phyloP scores from a whole-genome alignment of 768 basidiomycete species.

The Amanita polypyramis region DNA sequence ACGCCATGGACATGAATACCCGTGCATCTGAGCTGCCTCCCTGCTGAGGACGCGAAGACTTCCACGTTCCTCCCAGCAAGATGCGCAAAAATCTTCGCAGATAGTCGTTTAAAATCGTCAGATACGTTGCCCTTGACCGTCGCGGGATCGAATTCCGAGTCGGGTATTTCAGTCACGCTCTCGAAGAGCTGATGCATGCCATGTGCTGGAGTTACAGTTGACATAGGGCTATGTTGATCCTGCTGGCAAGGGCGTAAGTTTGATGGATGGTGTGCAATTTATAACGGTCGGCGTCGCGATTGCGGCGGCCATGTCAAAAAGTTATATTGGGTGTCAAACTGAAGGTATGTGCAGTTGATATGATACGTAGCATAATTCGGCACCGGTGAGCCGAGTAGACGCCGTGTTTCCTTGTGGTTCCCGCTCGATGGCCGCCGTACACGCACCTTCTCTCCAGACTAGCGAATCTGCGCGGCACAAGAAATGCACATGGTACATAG shows the following conservation, averaged over 20 bases:
- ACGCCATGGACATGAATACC: conserved; percentile 18
- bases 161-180: conserved; percentile 1
- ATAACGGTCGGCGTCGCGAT: no score
- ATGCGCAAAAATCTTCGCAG: conserved; percentile 18
- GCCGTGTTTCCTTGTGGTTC: no score
- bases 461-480: no score
- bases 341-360: no score
- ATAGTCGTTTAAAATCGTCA: conserved; percentile 21
- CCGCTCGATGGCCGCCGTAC: no score
- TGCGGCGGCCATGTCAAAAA: no score
- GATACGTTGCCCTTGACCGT: conserved; percentile 22
- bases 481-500: no score
- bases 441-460: no score
- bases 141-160: conserved; percentile 16
- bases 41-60: conserved; percentile 17
- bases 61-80: conserved; percentile 18
- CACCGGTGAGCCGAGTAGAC: no score
- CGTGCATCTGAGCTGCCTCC: conserved; percentile 16
- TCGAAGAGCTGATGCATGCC: background rate
- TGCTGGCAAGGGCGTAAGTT: background rate
- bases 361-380: no score
- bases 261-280: background rate
- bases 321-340: no score
- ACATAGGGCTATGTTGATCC: background rate
- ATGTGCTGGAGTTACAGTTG: background rate